A percentile compares a stretch with the other conserved stretches of the same genome.
Conservation (phyloP, 169 alveolate species). For the Ichthyophthirius multifiliis region DNA sequence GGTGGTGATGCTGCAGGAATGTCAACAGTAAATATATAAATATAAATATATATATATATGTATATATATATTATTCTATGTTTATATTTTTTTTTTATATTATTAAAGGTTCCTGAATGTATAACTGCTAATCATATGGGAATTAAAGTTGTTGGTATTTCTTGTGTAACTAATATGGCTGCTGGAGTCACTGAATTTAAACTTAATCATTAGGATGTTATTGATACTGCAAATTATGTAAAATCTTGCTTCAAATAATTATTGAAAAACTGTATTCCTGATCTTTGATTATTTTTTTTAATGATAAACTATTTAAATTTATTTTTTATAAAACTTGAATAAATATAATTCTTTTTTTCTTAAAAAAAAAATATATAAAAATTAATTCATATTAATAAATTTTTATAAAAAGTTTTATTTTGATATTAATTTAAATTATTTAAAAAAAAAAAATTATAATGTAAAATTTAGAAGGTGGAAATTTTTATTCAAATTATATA, state of each 20-base stretch:
- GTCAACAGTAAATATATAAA: neutral
- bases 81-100: neutral
- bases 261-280: neutral
- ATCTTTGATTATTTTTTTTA: neutral
- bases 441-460: too few relatives aligned
- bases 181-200: neutral
- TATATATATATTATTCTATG: neutral
- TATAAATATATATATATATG: neutral
- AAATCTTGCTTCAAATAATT: neutral
- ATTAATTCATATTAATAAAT: too few relatives aligned
- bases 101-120: conserved; percentile 11
- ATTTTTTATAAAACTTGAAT: too few relatives aligned
- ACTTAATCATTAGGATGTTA: conserved; percentile 5
- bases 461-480: too few relatives aligned
- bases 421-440: too few relatives aligned
- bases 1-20: conserved; percentile 27
- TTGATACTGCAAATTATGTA: neutral
- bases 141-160: conserved; percentile 17
- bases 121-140: conserved; percentile 11
- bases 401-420: too few relatives aligned
- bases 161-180: conserved; percentile 19
- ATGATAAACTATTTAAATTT: too few relatives aligned
- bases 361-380: too few relatives aligned
- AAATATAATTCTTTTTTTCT: too few relatives aligned
- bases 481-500: too few relatives aligned